Evolutionary conservation across 2,329 filamentous ascomycete species (phyloP), one percentile per base, ranked within the genome.

Genomic region (Exophiala dermatitidis): DNA sequence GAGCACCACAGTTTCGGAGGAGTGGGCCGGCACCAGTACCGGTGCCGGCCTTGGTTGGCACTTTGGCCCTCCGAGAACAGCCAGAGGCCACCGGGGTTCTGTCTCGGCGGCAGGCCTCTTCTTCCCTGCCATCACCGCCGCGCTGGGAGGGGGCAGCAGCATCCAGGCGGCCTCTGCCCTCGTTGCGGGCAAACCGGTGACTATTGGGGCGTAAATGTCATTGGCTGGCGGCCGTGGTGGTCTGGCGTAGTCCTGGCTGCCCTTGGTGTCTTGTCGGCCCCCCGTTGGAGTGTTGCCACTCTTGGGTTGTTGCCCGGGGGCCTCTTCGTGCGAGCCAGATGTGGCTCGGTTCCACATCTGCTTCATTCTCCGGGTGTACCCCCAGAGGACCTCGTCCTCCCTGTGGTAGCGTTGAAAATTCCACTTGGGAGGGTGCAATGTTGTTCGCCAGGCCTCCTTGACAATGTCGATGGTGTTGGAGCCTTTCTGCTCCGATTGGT

Each of bases 61-160:
- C 34, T 37, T 36, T 8, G 50, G 48, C n/a, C 54, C 48, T 12
- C 59, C 59, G 28, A 61, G 53, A 8, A 63, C 51, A 43, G 53
- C 56, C 43, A 63, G 30, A 6, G 61, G 61, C 45, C 52, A 48
- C 50, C 61, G 55, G 42, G 54, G 52, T 36, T 53, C 53, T 28
- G 46, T 45, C 47, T 60, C 61, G 3, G 50, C 53, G 28, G 31
- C 46, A 8, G 60, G 58, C 30, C 52, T 81, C 34, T 87, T 81
- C 67, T 90, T 93, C 60, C 90, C 90, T 60, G 86, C 86, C 90
- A 96, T 96, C 55, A 95, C 77, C 67, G 85, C 90, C 52, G 90
- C 89, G 33, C 85, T 81, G n/a, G 90, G 90, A 1, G 90, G 89
- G 1, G 90, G 90, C 65, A 95, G 88, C 48, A 95, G 74, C 90